These are phyloP conservation scores for Microbotryum intermedium DNA, from an alignment of 1,284 basidiomycete genomes.

Conservation along the genomic window DNA sequence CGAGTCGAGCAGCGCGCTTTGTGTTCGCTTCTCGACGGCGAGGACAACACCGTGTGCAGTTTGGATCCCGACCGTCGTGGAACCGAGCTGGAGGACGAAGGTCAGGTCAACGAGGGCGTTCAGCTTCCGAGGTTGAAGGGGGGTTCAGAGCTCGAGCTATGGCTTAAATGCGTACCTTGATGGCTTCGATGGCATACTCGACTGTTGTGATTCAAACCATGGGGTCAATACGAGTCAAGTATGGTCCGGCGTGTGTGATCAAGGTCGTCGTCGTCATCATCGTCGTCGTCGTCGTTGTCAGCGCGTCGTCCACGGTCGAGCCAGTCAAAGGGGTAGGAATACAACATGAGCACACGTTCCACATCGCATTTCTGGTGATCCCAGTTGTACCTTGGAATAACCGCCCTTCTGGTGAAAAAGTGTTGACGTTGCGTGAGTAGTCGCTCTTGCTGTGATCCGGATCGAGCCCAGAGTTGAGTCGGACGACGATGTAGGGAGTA, in stretches of 20 bases:
- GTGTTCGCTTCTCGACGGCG: slow-evolving; percentile 96
- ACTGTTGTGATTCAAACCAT: slow-evolving; percentile 47
- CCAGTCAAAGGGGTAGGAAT: not conserved
- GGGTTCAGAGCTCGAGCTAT: not conserved
- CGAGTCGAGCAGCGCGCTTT: slow-evolving; percentile 89
- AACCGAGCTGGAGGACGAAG: slow-evolving; percentile 68
- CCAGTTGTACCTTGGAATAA: slow-evolving; percentile 44
- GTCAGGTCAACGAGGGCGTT: not conserved
- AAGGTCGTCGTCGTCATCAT: not conserved
- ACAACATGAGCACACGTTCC: not conserved
- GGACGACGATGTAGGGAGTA: not conserved
- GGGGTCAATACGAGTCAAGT: not conserved
- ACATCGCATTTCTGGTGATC: not conserved
- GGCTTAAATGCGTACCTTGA: slow-evolving; percentile 57
- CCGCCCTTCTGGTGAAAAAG: slow-evolving; percentile 83
- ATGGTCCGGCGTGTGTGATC: not conserved
- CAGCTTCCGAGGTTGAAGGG: not conserved
- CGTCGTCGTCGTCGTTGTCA: not conserved
- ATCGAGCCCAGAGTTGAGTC: not conserved
- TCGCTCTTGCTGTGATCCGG: not conserved
- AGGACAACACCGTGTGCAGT: slow-evolving; percentile 78
- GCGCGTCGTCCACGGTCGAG: not conserved
- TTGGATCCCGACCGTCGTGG: slow-evolving; percentile 78
- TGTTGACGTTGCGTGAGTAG: slow-evolving; percentile 41
- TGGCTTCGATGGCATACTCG: slow-evolving; percentile 98